Evolutionary conservation across 441 rosid species (phyloP), one percentile per base, ranked within the genome.

Genomic region (Erodium texanum): DNA sequence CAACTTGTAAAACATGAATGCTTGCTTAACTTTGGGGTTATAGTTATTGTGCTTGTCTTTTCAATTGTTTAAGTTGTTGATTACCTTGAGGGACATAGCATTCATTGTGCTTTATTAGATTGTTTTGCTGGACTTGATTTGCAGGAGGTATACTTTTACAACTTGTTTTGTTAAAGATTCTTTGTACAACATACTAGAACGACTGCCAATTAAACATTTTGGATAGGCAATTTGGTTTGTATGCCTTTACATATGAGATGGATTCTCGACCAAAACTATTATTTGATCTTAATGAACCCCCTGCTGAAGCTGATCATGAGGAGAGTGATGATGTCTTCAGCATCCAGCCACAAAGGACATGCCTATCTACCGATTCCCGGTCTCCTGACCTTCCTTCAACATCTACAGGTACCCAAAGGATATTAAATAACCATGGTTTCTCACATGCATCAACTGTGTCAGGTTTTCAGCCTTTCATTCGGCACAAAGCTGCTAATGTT

Each of bases 201-300:
- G 48, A 76, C 41, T 14, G 24, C 59, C 62, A 34, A 32, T 70
- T 74, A 65, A 58, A 65, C 54, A 70, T 67, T 70, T n/a, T 71
- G 68, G 74, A 68, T 63, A 62, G 62, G n/a, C n/a, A n/a, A n/a
- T 72, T 71, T 77, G 68, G 78, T 76, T 86, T 85, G 84, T 80
- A 94, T 88, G 96, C 88, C 80, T 80, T 76, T 79, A 78, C 85
- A 72, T 78, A 83, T 83, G 89, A 88, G 78, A 94, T 94, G 98
- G 92, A 91, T 75, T 87, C 94, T 69, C 82, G 87, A 72, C 94
- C 94, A 82, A 87, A 82, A 84, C 76, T 75, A 61, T 75, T 89
- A 73, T 88, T 94, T 87, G 99, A 94, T 86, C 98, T 92, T 85
- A 94, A 94, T 82, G 98, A 94, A 78, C 91, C 89, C 74, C 97